phyloP scores from a whole-genome alignment of 1,139 yeast genomes.

The Yamadazyma diospyri region DNA sequence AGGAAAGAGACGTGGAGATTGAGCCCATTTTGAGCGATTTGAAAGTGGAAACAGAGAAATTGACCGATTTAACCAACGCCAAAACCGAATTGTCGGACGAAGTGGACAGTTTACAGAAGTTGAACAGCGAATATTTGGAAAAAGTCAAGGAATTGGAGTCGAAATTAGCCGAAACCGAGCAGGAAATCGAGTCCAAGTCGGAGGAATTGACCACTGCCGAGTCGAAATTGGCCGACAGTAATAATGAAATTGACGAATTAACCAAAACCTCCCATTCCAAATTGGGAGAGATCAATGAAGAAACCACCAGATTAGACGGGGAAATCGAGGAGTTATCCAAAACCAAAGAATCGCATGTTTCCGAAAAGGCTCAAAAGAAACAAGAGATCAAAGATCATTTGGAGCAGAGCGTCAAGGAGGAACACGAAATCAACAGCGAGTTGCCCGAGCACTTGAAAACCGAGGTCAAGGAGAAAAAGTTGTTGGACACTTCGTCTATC shows the following conservation, averaged over 20 bases:
- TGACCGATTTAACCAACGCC: conserved; percentile 37
- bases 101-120: conserved; percentile 29
- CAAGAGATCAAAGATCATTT: conserved; percentile 29
- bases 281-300: conserved; percentile 23
- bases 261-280: conserved; percentile 23
- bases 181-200: conserved; percentile 34
- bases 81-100: conserved; percentile 35
- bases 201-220: conserved; percentile 30
- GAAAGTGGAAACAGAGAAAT: conserved; percentile 34
- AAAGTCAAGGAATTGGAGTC: conserved; percentile 35
- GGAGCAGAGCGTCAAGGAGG: conserved; percentile 37
- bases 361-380: conserved; percentile 30
- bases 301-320: conserved; percentile 29
- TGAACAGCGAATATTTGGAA: conserved; percentile 32
- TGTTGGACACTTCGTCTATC: conserved; percentile 40
- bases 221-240: conserved; percentile 30
- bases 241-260: conserved; percentile 29
- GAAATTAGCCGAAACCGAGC: conserved; percentile 34
- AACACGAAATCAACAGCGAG: conserved; percentile 43
- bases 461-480: conserved; percentile 38
- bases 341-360: conserved; percentile 27
- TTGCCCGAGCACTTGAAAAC: conserved; percentile 52
- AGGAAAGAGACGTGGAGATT: conserved; percentile 41
- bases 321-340: conserved; percentile 28
- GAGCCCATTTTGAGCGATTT: conserved; percentile 42